phyloP scores from a whole-genome alignment of 2,329 filamentous ascomycete genomes.

The Alternaria atra region DNA sequence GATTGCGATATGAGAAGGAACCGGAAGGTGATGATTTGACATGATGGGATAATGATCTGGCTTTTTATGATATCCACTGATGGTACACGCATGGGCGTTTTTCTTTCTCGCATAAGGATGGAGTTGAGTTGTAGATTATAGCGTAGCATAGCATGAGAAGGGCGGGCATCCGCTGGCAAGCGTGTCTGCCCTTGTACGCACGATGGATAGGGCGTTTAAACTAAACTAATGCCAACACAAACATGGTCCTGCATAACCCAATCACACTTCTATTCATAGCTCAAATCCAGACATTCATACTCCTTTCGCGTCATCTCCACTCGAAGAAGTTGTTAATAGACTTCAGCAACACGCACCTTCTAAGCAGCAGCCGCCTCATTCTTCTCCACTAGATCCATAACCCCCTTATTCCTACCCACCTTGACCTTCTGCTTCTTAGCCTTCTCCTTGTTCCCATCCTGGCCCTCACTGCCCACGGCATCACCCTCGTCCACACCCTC shows the following conservation, averaged over 20 bases:
- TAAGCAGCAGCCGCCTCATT: slow-evolving; percentile 58
- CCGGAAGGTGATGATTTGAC: background rate
- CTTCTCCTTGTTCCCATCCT: slow-evolving; percentile 27
- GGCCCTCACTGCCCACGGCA: slow-evolving; percentile 49
- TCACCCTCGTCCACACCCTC: slow-evolving; percentile 47
- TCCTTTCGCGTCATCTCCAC: no score
- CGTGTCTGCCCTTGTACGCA: background rate
- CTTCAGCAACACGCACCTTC: background rate
- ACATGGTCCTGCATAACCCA: no score
- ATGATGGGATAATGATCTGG: slow-evolving; percentile 4
- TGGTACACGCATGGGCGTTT: background rate
- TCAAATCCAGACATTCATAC: no score
- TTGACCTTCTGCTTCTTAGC: slow-evolving; percentile 71
- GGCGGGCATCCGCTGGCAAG: background rate
- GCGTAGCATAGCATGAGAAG: background rate
- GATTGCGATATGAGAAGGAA: no score
- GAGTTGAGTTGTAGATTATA: background rate
- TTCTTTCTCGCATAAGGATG: background rate
- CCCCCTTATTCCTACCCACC: slow-evolving; percentile 80
- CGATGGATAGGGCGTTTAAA: background rate
- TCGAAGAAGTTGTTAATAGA: no score
- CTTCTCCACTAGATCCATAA: slow-evolving; percentile 80
- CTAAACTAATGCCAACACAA: background rate
- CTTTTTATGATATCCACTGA: slow-evolving; percentile 12
- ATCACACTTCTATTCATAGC: no score